Evolutionary conservation across 495 filamentous ascomycete species (phyloP), one percentile per base, ranked within the genome.

Genomic region (Melanomma pulvis-pyrius): DNA sequence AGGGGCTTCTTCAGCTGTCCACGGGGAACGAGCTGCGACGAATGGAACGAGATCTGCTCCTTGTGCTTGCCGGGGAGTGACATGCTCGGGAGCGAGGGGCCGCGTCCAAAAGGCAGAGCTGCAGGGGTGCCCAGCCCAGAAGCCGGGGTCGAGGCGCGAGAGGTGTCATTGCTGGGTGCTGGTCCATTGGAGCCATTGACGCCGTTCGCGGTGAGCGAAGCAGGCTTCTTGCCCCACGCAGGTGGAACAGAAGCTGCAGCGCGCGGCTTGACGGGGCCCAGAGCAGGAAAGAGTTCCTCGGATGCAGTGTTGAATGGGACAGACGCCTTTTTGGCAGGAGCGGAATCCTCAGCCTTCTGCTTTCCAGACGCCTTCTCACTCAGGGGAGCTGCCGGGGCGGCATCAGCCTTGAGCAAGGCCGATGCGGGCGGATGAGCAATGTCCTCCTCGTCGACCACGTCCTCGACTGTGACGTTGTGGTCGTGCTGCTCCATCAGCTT

Each of bases 261-360:
- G 67, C 82, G 76, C 22, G 88, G 79, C 77, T 89, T 88, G 32
- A 88, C 81, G 12, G 86, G 85, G 52, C 88, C 94, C 50, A 98
- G 82, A 36, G 92, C 86, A 21, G 94, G 94, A 79, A 98, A 98
- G 44, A 88, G 79, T 76, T 97, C 93, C 72, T 92, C 90, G 3
- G 92, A 97, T 67, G 88, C 82, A 8, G 91, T 89, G 76, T 98
- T 90, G 49, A 96, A 79, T 25, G 65, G 53, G 22, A 28, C 57
- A 52, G 36, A 57, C 12, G 75, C 74, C 47, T 78, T 74, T 12
- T 81, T 59, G 17, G 69, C 52, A 28, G 57, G 19, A 55, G 72
- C 49, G 44, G 77, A 51, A 26, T 80, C 74, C 49, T 79, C 73
- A 63, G 76, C 78, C 72, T 82, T 86, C 68, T 86, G 86, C 77